These are phyloP conservation scores for Knufia petricola DNA, from an alignment of 2,329 filamentous ascomycete genomes.

Conservation along the genomic window DNA sequence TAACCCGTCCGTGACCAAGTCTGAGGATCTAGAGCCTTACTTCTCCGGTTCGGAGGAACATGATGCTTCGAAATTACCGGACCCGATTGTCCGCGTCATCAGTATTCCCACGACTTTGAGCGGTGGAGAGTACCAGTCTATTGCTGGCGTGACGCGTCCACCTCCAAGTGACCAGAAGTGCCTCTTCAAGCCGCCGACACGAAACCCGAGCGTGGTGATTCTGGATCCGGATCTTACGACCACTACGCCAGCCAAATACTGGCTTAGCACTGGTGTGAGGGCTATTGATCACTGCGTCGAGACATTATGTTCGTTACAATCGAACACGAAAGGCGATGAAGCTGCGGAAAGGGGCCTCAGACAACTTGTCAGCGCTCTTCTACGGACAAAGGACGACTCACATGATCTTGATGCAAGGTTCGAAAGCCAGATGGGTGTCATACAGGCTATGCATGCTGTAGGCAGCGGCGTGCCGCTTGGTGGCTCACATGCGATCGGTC, in stretches of 20 bases:
- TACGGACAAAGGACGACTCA: conserved; percentile 31
- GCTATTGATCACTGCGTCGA: conserved; percentile 52
- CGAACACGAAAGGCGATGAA: conserved; percentile 29
- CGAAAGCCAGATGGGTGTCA: conserved; percentile 42
- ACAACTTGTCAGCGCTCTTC: conserved; percentile 35
- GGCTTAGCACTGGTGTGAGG: conserved; percentile 50
- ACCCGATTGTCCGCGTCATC: conserved; percentile 27
- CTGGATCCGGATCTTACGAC: conserved; percentile 45
- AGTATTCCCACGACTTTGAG: conserved; percentile 35
- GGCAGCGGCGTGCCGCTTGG: conserved; percentile 36
- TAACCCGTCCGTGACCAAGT: conserved; percentile 34
- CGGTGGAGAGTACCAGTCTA: conserved; percentile 34
- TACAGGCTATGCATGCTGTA: conserved; percentile 44
- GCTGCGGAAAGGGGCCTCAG: conserved; percentile 33
- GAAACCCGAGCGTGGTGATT: conserved; percentile 44
- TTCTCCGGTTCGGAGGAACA: conserved; percentile 10
- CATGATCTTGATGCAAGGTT: conserved; percentile 36
- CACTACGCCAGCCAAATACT: conserved; percentile 45
- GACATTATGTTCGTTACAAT: conserved; percentile 38
- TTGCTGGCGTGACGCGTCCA: conserved; percentile 28
- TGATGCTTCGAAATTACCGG: conserved; percentile 23
- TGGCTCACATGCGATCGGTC: conserved; percentile 44
- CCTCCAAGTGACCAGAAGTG: conserved; percentile 27
- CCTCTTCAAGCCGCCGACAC: conserved; percentile 29
- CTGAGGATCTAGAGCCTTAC: conserved; percentile 33